Conservation (phyloP, 176 grass and related monocot genomes). For the Microstegium vimineum region DNA sequence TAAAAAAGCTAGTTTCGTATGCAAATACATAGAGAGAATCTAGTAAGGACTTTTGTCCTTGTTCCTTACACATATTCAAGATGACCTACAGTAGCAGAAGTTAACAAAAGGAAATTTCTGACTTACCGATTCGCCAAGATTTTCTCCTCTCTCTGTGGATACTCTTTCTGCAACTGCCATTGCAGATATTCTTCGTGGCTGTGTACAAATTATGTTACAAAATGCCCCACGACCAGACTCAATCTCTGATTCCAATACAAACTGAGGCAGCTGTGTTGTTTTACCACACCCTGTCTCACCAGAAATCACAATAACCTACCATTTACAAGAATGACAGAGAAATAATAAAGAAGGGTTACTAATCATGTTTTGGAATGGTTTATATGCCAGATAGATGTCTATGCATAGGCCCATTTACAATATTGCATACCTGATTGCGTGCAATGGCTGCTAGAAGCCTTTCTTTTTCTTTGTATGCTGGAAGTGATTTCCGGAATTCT, state of each 20-base stretch:
- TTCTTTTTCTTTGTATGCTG: constrained; percentile 90
- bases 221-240: constrained; percentile 96
- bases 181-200: constrained; percentile 94
- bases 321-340: constrained; percentile 14
- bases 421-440: constrained; percentile 73
- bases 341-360: constrained; percentile 15
- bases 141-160: constrained; percentile 93
- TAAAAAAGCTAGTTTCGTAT: constrained; percentile 68
- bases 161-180: constrained; percentile 97
- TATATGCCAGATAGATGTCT: constrained; percentile 1
- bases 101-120: not conserved
- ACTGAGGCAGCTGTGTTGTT: constrained; percentile 96
- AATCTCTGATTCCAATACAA: constrained; percentile 91
- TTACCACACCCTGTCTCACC: constrained; percentile 96
- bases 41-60: constrained; percentile 41
- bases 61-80: constrained; percentile 9
- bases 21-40: constrained; percentile 44
- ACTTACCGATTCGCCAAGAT: constrained; percentile 89
- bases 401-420: not conserved
- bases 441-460: constrained; percentile 86
- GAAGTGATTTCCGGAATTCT: constrained; percentile 79
- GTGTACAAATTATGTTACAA: constrained; percentile 97
- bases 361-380: not conserved
- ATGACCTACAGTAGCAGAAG: not conserved
- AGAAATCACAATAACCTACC: constrained; percentile 84